Conservation (phyloP, 768 basidiomycete species). For the Suillus bovinus region DNA sequence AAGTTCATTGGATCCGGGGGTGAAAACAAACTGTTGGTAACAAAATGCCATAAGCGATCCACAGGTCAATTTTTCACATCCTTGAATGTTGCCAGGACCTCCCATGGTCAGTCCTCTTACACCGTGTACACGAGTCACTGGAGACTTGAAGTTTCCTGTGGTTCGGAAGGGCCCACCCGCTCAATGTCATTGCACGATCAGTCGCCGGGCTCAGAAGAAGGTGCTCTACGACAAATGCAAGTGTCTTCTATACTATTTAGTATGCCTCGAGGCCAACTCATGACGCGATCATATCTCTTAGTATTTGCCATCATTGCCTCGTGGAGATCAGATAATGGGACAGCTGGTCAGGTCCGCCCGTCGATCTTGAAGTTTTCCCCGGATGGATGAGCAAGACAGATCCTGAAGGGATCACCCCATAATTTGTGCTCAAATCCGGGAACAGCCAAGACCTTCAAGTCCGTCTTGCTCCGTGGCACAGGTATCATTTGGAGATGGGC, state of each 20-base stretch:
- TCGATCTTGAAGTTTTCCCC: not conserved
- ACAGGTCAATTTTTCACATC: not conserved
- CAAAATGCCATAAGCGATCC: not conserved
- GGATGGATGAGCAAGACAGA: not conserved
- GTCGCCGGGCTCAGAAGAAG: not conserved
- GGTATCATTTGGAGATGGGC: not conserved
- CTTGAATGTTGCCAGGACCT: not conserved
- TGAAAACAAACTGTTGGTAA: not conserved
- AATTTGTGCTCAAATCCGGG: not conserved
- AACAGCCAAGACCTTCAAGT: not conserved
- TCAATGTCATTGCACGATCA: not conserved
- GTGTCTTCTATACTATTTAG: not conserved
- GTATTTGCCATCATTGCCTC: not conserved
- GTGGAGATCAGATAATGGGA: constrained; percentile 1
- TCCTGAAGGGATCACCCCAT: not conserved
- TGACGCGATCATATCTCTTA: not conserved
- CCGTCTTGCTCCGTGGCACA: not conserved
- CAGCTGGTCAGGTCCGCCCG: not conserved
- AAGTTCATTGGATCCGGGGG: not conserved
- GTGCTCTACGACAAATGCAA: not conserved
- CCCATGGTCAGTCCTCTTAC: not conserved
- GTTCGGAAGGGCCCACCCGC: not conserved
- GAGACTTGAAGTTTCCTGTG: not conserved
- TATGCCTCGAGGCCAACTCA: not conserved
- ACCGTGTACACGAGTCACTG: not conserved